phyloP scores from a whole-genome alignment of 306 rosid genomes.

The Fragaria ananassa region DNA sequence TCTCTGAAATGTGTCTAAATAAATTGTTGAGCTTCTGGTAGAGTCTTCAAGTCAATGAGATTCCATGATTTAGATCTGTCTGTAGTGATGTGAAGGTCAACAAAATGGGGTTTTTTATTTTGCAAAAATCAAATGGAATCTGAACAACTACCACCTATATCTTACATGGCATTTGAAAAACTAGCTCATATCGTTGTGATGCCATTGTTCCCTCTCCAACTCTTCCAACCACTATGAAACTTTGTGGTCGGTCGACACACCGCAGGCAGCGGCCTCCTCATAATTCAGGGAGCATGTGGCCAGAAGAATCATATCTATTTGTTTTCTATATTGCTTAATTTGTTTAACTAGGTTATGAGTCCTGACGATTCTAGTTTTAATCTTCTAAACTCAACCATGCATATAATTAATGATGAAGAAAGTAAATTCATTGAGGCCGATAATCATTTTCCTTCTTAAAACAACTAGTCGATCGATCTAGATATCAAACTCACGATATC shows the following conservation, averaged over 20 bases:
- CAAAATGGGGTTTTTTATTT: constrained; percentile 20
- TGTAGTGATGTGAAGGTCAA: constrained; percentile 44
- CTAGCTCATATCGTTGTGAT: constrained; percentile 36
- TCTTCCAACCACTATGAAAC: constrained; percentile 28
- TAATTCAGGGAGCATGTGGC: constrained; percentile 17
- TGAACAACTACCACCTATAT: constrained; percentile 38
- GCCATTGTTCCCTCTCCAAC: constrained; percentile 36
- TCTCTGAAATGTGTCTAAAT: not conserved
- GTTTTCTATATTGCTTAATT: not conserved
- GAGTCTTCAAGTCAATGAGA: constrained; percentile 44
- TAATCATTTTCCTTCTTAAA: no score
- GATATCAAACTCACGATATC: not conserved
- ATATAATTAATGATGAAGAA: no score
- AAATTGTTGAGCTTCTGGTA: constrained; percentile 16
- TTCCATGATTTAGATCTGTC: constrained; percentile 30
- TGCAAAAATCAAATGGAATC: constrained; percentile 40
- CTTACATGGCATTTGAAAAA: constrained; percentile 33
- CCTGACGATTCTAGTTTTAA: not conserved
- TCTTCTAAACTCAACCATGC: no score
- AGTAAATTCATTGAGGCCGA: no score
- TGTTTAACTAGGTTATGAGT: not conserved
- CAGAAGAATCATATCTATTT: not conserved
- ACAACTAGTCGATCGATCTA: no score
- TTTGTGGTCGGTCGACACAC: constrained; percentile 23
- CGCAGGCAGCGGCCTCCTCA: constrained; percentile 28